These are phyloP conservation scores for Castanopsis chinensis DNA, from an alignment of 306 rosid species.

Conservation along the genomic window DNA sequence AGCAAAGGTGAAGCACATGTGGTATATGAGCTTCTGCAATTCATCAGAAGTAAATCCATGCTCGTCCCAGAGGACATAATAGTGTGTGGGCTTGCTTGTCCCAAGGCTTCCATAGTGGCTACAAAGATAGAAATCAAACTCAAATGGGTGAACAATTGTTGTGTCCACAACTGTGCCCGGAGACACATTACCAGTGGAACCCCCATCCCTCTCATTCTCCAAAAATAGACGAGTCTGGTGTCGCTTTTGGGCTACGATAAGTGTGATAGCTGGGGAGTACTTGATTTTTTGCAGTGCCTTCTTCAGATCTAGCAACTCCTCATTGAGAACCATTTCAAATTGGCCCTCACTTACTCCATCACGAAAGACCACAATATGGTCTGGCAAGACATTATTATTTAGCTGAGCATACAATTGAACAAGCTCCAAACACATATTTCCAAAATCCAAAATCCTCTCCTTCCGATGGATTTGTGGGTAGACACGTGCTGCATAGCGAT, in stretches of 20 bases:
- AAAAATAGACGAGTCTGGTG: conserved; percentile 71
- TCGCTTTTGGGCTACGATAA: conserved; percentile 74
- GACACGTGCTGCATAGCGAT: conserved; percentile 73
- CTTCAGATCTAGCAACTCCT: conserved; percentile 61
- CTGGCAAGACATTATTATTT: conserved; percentile 47
- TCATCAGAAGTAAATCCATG: conserved; percentile 59
- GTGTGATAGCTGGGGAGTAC: conserved; percentile 56
- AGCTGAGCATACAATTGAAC: conserved; percentile 38
- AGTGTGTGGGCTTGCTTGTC: conserved; percentile 84
- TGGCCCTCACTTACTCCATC: conserved; percentile 83
- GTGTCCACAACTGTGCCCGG: conserved; percentile 83
- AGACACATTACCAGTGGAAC: conserved; percentile 38
- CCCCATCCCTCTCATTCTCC: conserved; percentile 37
- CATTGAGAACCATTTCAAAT: conserved; percentile 84
- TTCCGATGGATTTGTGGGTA: conserved; percentile 47
- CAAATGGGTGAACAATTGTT: conserved; percentile 56
- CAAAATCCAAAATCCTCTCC: conserved; percentile 57
- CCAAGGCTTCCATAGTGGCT: conserved; percentile 73
- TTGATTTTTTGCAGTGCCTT: conserved; percentile 25
- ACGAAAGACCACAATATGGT: conserved; percentile 59
- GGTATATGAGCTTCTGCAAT: conserved; percentile 63
- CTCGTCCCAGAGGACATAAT: conserved; percentile 76
- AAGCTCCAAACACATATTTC: conserved; percentile 63
- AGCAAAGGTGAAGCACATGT: conserved; percentile 76
- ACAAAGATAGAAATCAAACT: conserved; percentile 75